These are phyloP conservation scores for Geotrichum macrosporum DNA, from an alignment of 1,139 yeast genomes.

Conservation along the genomic window DNA sequence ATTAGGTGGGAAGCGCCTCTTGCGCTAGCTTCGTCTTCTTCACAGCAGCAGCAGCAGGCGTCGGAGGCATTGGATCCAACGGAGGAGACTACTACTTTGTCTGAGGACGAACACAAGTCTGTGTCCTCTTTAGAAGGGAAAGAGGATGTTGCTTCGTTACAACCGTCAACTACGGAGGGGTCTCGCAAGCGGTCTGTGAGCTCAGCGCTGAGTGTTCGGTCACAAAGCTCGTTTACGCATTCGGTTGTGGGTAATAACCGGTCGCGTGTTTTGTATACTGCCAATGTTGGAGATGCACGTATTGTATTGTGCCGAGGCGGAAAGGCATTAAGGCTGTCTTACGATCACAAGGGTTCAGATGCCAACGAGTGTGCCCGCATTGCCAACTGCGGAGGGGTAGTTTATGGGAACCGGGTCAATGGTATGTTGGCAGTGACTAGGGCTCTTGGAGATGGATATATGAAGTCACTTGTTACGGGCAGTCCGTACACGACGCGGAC, in stretches of 20 bases:
- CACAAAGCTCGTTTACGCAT: slow-evolving; percentile 16
- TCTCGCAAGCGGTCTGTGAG: slow-evolving; percentile 7
- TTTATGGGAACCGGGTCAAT: slow-evolving; percentile 87
- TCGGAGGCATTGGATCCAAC: slow-evolving; percentile 6
- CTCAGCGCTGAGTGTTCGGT: slow-evolving; percentile 8
- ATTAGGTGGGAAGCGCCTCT: slow-evolving; percentile 70
- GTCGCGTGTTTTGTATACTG: slow-evolving; percentile 72
- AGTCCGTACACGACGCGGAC: slow-evolving; percentile 91
- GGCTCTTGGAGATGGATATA: slow-evolving; percentile 89
- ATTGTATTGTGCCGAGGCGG: slow-evolving; percentile 73
- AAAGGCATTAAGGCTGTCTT: slow-evolving; percentile 70
- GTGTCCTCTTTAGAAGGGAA: not conserved
- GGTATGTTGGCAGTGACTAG: slow-evolving; percentile 95
- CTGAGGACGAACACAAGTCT: not conserved
- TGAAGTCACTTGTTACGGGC: slow-evolving; percentile 86
- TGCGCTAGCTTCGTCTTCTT: not conserved
- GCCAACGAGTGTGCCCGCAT: slow-evolving; percentile 70
- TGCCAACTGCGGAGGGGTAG: slow-evolving; percentile 73
- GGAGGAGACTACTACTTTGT: not conserved
- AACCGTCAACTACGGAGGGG: not conserved
- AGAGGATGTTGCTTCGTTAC: not conserved
- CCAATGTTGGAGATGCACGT: slow-evolving; percentile 93
- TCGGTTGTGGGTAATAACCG: slow-evolving; percentile 20
- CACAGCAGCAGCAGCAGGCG: not conserved
- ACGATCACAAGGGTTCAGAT: slow-evolving; percentile 94